phyloP scores from a whole-genome alignment of 805 yeast genomes.

The Metschnikowia henanensis region DNA sequence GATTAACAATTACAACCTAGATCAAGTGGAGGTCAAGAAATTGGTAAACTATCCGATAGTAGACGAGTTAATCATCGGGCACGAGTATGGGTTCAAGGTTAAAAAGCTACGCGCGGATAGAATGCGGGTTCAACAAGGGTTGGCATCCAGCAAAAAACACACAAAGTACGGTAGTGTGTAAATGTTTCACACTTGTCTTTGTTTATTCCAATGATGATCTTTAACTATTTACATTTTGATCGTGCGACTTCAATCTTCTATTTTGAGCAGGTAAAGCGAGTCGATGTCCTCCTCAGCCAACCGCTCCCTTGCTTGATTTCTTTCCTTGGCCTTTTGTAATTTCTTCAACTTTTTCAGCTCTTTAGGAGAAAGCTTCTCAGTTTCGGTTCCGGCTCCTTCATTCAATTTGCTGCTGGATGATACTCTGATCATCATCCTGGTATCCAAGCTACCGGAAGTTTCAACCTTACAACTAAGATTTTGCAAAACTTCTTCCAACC shows the following conservation, averaged over 20 bases:
- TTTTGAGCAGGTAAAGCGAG: conserved; percentile 39
- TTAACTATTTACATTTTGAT: conserved; percentile 5
- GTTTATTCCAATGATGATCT: conserved; percentile 21
- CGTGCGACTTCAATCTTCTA: conserved; percentile 31
- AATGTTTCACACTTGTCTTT: conserved; percentile 17
- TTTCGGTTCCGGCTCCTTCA: conserved; percentile 6
- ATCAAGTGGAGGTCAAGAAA: conserved; percentile 34
- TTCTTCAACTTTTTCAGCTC: conserved; percentile 19
- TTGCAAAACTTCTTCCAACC: conserved; percentile 26
- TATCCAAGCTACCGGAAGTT: conserved; percentile 27
- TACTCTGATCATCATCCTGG: conserved; percentile 24
- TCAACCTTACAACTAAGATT: conserved; percentile 31
- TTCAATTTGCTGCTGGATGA: conserved; percentile 8
- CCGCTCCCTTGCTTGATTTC: conserved; percentile 19
- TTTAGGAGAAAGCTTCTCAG: conserved; percentile 13
- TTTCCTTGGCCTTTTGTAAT: conserved; percentile 18
- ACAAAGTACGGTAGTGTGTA: conserved; percentile 20
- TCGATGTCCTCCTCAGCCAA: conserved; percentile 37
- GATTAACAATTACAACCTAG: conserved; percentile 22
- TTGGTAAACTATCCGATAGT: conserved; percentile 44
- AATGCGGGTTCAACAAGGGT: conserved; percentile 13
- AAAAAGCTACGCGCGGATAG: conserved; percentile 34
- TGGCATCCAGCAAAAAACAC: conserved; percentile 11
- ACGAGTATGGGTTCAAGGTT: conserved; percentile 42
- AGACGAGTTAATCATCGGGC: conserved; percentile 41